Conservation (phyloP, 2,329 filamentous ascomycete species). For the Monosporascus sp. region DNA sequence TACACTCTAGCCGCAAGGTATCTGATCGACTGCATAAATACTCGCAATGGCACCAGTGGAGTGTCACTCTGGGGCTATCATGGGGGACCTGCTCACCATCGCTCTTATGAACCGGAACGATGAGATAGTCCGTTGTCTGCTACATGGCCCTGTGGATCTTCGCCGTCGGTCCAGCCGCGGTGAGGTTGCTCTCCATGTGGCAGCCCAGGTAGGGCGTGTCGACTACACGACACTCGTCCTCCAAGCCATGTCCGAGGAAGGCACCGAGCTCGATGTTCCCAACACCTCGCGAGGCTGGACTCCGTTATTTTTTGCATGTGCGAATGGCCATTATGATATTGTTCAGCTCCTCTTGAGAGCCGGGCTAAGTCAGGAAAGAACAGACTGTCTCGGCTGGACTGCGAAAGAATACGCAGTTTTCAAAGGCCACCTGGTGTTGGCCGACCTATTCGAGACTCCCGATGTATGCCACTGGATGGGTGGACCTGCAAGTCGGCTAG, state of each 20-base stretch:
- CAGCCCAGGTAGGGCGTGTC: slow-evolving; percentile 12
- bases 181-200: slow-evolving; percentile 21
- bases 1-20: background rate
- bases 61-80: background rate
- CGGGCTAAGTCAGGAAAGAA: slow-evolving; percentile 15
- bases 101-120: background rate
- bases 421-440: slow-evolving; percentile 26
- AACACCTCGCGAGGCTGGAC: slow-evolving; percentile 26
- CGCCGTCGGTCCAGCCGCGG: slow-evolving; percentile 6
- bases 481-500: too few species aligned
- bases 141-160: slow-evolving; percentile 2
- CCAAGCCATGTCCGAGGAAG: background rate
- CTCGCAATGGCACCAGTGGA: background rate
- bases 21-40: too few species aligned
- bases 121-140: background rate
- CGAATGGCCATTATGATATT: slow-evolving; percentile 18
- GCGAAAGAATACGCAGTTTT: slow-evolving; percentile 30
- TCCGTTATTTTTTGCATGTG: slow-evolving; percentile 26
- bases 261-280: slow-evolving; percentile 10
- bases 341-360: slow-evolving; percentile 22
- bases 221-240: slow-evolving; percentile 6
- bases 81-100: slow-evolving; percentile 1
- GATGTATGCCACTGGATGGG: background rate
- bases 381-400: slow-evolving; percentile 27
- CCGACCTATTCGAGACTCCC: slow-evolving; percentile 8